Evolutionary conservation across 805 yeast species (phyloP).

Genomic region (Teunomyces funiuensis): DNA sequence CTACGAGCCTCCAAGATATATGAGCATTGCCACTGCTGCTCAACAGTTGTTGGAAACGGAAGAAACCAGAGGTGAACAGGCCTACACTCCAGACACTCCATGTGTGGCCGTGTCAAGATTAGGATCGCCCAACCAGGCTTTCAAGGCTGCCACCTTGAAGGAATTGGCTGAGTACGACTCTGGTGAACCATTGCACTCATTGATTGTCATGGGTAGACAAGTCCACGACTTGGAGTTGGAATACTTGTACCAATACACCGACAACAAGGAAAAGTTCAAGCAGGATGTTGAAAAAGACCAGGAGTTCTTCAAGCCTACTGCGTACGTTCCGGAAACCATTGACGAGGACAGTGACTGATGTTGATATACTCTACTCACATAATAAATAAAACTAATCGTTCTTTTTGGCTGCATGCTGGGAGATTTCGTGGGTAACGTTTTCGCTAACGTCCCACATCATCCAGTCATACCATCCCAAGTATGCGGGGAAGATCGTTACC

Average conservation of each 20-base stretch:
- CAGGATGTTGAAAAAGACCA: slow-evolving; percentile 48
- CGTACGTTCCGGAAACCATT: slow-evolving; percentile 53
- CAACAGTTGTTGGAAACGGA: slow-evolving; percentile 86
- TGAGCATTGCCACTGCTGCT: slow-evolving; percentile 89
- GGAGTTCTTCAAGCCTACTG: slow-evolving; percentile 71
- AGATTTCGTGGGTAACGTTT: slow-evolving; percentile 20
- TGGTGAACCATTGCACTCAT: slow-evolving; percentile 93
- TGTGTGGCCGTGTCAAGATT: slow-evolving; percentile 90
- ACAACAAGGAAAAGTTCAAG: slow-evolving; percentile 52
- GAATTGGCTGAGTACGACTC: slow-evolving; percentile 81
- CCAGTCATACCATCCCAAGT: slow-evolving; percentile 46
- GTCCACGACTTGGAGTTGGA: slow-evolving; percentile 92
- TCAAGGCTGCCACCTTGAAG: slow-evolving; percentile 80
- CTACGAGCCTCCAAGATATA: slow-evolving; percentile 96
- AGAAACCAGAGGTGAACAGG: slow-evolving; percentile 68
- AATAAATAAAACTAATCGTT: neutral
- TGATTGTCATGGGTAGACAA: slow-evolving; percentile 87
- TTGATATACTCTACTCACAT: neutral
- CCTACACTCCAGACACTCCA: slow-evolving; percentile 85
- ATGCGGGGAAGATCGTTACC: slow-evolving; percentile 60
- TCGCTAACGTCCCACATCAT: slow-evolving; percentile 41
- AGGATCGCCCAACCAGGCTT: slow-evolving; percentile 80
- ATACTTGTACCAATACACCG: slow-evolving; percentile 74
- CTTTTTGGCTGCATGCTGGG: neutral
- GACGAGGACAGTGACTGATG: slow-evolving; percentile 17